Base-by-base conservation (phyloP, 1,284 basidiomycete genomes). In the Kwoniella shivajii region DNA sequence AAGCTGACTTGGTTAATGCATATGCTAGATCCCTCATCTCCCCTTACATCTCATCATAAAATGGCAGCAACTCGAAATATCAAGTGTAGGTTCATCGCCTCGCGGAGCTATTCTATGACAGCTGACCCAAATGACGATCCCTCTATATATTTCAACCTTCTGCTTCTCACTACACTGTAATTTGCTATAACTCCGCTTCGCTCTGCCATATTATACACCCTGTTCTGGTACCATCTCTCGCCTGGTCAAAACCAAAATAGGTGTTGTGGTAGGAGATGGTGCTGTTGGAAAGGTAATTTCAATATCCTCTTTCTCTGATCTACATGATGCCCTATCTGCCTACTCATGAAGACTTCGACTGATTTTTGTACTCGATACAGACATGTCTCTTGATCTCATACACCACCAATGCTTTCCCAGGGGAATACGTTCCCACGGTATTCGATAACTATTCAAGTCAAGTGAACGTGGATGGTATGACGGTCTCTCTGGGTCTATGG, bases 391-490 rank as follows among this genome's bases (percentile, higher is more conserved):
- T 96, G 74, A 96, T 96, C 79, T 95, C 92, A 46, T 96, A 96
- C 82, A 96, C 93, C 65, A 96, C 93, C 68, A 96, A 96, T 65
- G 92, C 68, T 60, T 75, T 67, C 54, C 72, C 94, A 85, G 92
- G 92, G 78, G 94, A 97, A 81, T 97, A 96, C 80, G 93, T 97
- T 74, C 94, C 93, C 60, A 96, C 93, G 77, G 93, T 77, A 1
- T 78, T 78, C 56, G 75, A 78, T 68, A 77, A 77, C 65, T 79
- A 75, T 63, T 70, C 68, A 43, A 70, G 68, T 51, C 74, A 93
- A 81, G 94, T 99, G 61, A 94, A 96, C 86, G 94, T 99, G 59
- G 96, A 99, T 73, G 92, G 93, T 70, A 96, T 97, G 83, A 96
- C 96, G 45, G 95, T 99, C 70, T 93, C 91, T 56, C 86, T 99